Base-by-base conservation (phyloP, 2,329 filamentous ascomycete species). In the Colletotrichum magnum region DNA sequence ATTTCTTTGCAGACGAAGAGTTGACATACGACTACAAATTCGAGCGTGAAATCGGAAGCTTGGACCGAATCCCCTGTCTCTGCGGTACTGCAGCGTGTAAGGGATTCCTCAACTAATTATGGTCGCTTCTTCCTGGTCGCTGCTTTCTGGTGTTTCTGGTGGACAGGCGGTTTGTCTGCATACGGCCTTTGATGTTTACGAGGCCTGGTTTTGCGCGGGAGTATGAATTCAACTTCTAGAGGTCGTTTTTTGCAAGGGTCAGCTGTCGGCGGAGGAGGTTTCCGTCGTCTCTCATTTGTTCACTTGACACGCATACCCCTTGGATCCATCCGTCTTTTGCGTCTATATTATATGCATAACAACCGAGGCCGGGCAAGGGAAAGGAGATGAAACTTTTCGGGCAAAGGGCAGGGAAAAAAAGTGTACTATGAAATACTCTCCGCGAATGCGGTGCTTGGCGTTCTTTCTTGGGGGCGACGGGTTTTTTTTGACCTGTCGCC, bases 21-120 rank as follows among this genome's bases (percentile, higher is more conserved):
- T 90, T 99, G 79, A 99, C 96, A 2, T 99, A 99, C 84, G 96
- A 99, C 85, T 99, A 99, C 88, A 99, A 99, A 82, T 99, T 99
- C 80, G 96, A 99, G 85, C 93, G 96, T 75, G 96, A 99, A 82
- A 94, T 97, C 77, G 94, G 94, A 77, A 97, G 94, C 74, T 89
- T 94, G 72, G 96, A 99, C 81, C 94, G 96, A 72, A 98, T 99
- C 75, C 96, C 96, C 58, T 99, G 96, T 85, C 90, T 99, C 58
- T 99, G 96, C 81, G 96, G 96, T 69, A 98, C 95, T 51, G 90
- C 95, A 36, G 94, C 94, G 56, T 99, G 96, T 86, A 99, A 99
- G 86, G 96, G 96, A 72, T 99, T 98, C 86, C 93, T 99, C 82
- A 99, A 99, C 83, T 99, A 89, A 58, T 58, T 58, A 57, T 26